phyloP scores from a whole-genome alignment of 805 yeast genomes.

The Yarrowia sp. region DNA sequence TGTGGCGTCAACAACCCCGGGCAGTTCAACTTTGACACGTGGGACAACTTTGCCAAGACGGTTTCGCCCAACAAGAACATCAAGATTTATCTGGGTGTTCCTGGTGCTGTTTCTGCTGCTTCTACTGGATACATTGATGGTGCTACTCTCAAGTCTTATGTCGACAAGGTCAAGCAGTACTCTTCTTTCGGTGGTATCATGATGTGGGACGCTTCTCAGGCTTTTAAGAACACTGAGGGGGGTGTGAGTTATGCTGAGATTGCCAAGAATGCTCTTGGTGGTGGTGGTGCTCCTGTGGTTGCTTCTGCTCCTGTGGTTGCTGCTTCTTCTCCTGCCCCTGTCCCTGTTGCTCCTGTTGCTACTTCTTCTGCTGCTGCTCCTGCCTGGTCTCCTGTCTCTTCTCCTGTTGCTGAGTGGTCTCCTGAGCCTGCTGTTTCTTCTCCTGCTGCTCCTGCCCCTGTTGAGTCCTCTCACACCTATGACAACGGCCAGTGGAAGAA shows the following conservation, averaged over 20 bases:
- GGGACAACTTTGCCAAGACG: conserved; percentile 49
- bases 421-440: background rate
- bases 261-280: conserved; percentile 21
- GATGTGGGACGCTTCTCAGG: conserved; percentile 81
- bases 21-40: conserved; percentile 45
- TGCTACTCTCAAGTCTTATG: conserved; percentile 36
- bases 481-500: conserved; percentile 1
- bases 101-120: conserved; percentile 54
- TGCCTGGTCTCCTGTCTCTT: background rate
- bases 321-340: background rate
- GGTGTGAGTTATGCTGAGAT: background rate
- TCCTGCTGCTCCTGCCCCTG: background rate
- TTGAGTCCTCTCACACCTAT: background rate
- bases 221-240: conserved; percentile 36
- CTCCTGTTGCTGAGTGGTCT: background rate
- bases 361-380: background rate
- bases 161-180: conserved; percentile 33
- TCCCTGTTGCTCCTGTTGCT: background rate
- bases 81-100: conserved; percentile 59
- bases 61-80: conserved; percentile 50
- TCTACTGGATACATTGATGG: conserved; percentile 54
- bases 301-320: background rate
- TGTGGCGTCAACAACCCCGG: conserved; percentile 38
- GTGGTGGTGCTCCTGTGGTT: background rate
- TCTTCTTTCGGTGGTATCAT: conserved; percentile 59